Evolutionary conservation across 768 basidiomycete species (phyloP).

Genomic region (Tylopilus plumbeoviolaceoides): DNA sequence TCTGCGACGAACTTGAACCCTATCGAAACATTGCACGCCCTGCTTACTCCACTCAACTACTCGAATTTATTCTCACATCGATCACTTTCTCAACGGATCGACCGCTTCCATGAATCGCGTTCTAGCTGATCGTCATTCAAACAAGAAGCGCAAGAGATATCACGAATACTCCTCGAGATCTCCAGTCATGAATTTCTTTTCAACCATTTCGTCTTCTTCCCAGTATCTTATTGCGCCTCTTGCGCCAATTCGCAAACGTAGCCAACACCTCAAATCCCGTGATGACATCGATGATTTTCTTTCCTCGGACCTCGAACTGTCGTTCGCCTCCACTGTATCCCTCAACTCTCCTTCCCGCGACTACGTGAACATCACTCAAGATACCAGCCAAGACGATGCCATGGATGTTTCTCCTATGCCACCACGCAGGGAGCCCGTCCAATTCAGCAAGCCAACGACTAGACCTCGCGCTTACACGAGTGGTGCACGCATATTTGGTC

Average conservation of each 20-base stretch:
- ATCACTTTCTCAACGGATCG: constrained; percentile 28
- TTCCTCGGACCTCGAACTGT: constrained; percentile 75
- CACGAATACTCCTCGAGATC: constrained; percentile 24
- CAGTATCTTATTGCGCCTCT: constrained; percentile 39
- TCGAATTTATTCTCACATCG: neutral
- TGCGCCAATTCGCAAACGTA: constrained; percentile 47
- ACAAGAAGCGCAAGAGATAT: constrained; percentile 46
- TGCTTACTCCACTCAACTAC: constrained; percentile 3
- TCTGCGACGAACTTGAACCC: constrained; percentile 2
- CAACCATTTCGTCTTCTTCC: constrained; percentile 39
- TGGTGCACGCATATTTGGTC: constrained; percentile 65
- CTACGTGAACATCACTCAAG: constrained; percentile 41
- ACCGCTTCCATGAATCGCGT: constrained; percentile 36
- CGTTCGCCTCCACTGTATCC: constrained; percentile 81
- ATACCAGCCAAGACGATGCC: constrained; percentile 50
- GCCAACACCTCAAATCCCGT: constrained; percentile 38
- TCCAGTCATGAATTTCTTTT: constrained; percentile 55
- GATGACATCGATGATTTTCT: constrained; percentile 64
- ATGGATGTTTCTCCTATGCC: constrained; percentile 84
- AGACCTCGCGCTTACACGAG: constrained; percentile 68
- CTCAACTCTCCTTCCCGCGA: constrained; percentile 65
- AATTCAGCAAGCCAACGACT: constrained; percentile 27
- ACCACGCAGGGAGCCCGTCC: constrained; percentile 27
- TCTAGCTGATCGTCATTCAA: constrained; percentile 35
- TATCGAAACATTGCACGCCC: constrained; percentile 15